These are phyloP conservation scores for Kwoniella shandongensis DNA, from an alignment of 768 basidiomycete genomes.

Conservation along the genomic window DNA sequence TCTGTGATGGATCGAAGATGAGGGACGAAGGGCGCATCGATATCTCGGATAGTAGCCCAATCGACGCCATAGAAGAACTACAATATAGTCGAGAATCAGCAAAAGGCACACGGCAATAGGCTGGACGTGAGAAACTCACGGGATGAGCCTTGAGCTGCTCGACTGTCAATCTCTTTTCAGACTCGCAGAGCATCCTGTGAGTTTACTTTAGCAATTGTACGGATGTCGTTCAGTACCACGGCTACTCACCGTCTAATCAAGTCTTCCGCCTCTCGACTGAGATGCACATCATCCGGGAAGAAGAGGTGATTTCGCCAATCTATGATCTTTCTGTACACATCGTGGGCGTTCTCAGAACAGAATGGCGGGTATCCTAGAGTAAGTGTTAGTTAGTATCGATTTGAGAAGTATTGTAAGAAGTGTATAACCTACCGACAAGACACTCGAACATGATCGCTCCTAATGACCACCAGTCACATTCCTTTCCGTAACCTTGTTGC, in stretches of 20 bases:
- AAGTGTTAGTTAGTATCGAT: not conserved
- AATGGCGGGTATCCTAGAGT: slow-evolving; percentile 86
- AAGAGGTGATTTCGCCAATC: slow-evolving; percentile 83
- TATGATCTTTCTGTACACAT: slow-evolving; percentile 97
- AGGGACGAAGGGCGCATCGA: slow-evolving; percentile 96
- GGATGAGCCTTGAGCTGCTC: slow-evolving; percentile 89
- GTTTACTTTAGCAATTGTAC: not conserved
- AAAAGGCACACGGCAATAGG: no score
- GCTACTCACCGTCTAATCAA: slow-evolving; percentile 70
- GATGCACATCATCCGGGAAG: slow-evolving; percentile 92
- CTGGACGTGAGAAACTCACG: slow-evolving; percentile 71
- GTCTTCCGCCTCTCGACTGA: slow-evolving; percentile 88
- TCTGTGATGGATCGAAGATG: slow-evolving; percentile 89
- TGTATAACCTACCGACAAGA: slow-evolving; percentile 64
- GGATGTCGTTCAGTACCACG: not conserved
- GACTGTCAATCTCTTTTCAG: slow-evolving; percentile 71
- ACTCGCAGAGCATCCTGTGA: slow-evolving; percentile 67
- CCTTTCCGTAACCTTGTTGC: slow-evolving; percentile 95
- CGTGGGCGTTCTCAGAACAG: slow-evolving; percentile 93
- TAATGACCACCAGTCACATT: slow-evolving; percentile 99
- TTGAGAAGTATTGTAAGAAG: not conserved
- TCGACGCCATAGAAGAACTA: slow-evolving; percentile 71
- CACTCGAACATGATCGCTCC: slow-evolving; percentile 99
- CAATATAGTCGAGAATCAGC: no score
- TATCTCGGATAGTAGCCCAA: slow-evolving; percentile 80